phyloP scores from a whole-genome alignment of 768 basidiomycete species.

The Auricularia cornea region DNA sequence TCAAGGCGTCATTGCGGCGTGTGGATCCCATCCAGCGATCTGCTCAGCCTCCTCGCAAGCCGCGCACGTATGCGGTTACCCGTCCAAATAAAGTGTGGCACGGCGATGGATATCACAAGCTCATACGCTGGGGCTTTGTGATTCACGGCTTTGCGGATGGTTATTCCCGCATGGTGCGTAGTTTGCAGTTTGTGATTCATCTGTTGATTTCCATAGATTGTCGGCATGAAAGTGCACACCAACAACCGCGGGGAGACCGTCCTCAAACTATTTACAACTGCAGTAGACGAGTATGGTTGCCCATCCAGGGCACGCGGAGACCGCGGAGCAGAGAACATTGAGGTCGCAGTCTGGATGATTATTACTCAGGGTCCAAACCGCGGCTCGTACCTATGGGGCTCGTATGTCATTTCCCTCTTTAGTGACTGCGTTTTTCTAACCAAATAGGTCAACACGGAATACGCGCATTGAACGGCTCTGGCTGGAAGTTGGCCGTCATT shows the following conservation, averaged over 20 bases:
- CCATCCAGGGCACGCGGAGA: conserved; percentile 28
- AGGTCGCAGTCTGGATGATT: conserved; percentile 30
- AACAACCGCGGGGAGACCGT: conserved; percentile 22
- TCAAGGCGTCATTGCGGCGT: neutral
- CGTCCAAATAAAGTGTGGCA: conserved; percentile 10
- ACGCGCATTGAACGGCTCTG: conserved; percentile 37
- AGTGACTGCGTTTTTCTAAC: neutral
- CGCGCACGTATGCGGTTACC: neutral
- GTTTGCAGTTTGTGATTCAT: neutral
- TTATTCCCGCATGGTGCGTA: neutral
- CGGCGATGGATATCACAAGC: conserved; percentile 11
- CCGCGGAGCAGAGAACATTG: conserved; percentile 28
- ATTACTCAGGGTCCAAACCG: conserved; percentile 20
- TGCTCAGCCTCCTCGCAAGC: neutral
- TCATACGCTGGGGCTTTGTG: conserved; percentile 9
- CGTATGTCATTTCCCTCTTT: conserved; percentile 7
- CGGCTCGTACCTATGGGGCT: conserved; percentile 24
- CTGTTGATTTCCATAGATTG: conserved; percentile 9
- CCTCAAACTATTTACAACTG: conserved; percentile 15
- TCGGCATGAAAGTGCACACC: conserved; percentile 13
- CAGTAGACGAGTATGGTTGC: conserved; percentile 6
- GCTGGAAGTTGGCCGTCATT: conserved; percentile 35
- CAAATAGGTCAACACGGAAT: conserved; percentile 30
- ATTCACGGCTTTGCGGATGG: conserved; percentile 9
- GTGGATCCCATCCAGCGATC: neutral